Evolutionary conservation across 2,329 filamentous ascomycete genomes (phyloP), one percentile per base, ranked within the genome.

Genomic region (Scleromitrula shiraiana): DNA sequence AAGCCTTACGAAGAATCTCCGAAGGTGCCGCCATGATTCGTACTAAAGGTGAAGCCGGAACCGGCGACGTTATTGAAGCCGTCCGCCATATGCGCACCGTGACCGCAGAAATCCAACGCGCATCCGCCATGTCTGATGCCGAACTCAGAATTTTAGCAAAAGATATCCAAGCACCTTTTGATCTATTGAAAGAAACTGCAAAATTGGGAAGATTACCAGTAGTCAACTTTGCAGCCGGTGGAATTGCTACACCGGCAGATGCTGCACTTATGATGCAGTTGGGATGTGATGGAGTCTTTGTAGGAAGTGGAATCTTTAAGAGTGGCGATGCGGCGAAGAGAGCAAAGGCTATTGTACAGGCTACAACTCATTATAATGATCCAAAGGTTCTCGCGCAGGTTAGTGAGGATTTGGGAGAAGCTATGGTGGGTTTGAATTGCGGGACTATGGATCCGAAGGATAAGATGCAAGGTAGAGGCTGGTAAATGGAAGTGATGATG

Each of bases 241-340:
- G 93, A 50, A 86, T 98, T n/a, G 93, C 93, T n/a, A 98, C 93
- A 1, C 93, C 93, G 0, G 93, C 93, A 0, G 93, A 98, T 68
- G 93, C 93, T 0, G 93, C 93, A 2, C 74, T 98, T 71, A 88
- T 98, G 91, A 98, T 98, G 93, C 91, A 97, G 75, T 74, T 98
- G 55, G 93, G 93, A 52, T 97, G 93, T 64, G 93, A 98, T 64
- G 93, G 93, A 50, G 93, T 98, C 29, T 98, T 98, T 65, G 93
- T 98, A 29, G 93, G 93, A 23, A 89, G 82, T 50, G 93, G 93
- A 23, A 97, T 97, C 68, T 98, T 98, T 80, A 97, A 97, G 80
- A 88, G 82, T 5, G 91, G 91, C 15, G 84, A 97, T 68, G 86
- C 93, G 19, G 81, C 83, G 37, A 88, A 91, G 80, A 76, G 93